Evolutionary conservation across 495 filamentous ascomycete genomes (phyloP), one percentile per base, ranked within the genome.

Genomic region (Hypoxylon trugodes): DNA sequence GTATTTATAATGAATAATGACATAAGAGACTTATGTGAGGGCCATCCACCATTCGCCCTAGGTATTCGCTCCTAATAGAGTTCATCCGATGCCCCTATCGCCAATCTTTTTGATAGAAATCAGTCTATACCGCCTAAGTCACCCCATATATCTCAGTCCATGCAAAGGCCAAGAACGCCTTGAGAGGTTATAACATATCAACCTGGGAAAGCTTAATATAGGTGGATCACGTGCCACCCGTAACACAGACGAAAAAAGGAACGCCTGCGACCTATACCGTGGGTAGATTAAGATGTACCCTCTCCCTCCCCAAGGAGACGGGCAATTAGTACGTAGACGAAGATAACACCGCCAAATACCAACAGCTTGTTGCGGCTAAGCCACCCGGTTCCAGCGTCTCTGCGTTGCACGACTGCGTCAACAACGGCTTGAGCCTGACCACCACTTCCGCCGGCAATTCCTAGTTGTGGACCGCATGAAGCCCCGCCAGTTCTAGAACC

Each of bases 381-480:
- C 93, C 93, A 96, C 37, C 91, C 84, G 54, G 90, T 87, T 1
- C 94, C 90, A 6, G 88, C 91, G 65, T 93, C 90, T 73, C 73
- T 86, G 84, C 73, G 88, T 86, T 78, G 90, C 74, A 72, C 90
- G 77, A 72, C 91, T 79, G 76, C 79, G 53, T 92, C 89, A 51
- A 96, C 88, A 1, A 96, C 91, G 10, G 86, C 89, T n/a, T 90
- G 91, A 9, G 92, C 71, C 15, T 89, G 87, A 12, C 87, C 83
- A 3, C 83, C 84, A 65, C 89, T 91, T 3, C 86, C 86, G 28
- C 83, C 84, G 10, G 89, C 82, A 61, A 86, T 86, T 50, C 87
- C 83, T 13, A 90, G 74, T 28, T 87, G 89, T 40, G 82, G 88
- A 12, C 86, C 87, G 61, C 89, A 90, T 10, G 87, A 85, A 6